Percentiles rank a stretch among this genome's conserved stretches.
Conservation (phyloP, 1,139 yeast species). For the Protomyces gravidus region DNA sequence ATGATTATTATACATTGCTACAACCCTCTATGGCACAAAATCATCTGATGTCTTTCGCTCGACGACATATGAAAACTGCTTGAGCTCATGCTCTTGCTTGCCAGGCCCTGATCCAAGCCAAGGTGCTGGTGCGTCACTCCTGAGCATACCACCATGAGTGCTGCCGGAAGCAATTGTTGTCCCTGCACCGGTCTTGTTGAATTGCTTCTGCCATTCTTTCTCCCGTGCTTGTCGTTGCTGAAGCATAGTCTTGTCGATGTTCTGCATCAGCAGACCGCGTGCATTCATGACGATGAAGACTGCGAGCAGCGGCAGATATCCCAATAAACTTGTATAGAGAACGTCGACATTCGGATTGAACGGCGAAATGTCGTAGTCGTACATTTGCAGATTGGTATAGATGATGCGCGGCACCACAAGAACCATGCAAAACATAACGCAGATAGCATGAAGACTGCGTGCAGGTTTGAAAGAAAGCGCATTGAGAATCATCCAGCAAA, state of each 20-base stretch:
- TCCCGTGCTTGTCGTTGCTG: constrained; percentile 2
- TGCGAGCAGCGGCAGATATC: constrained; percentile 15
- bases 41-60: constrained; percentile 12
- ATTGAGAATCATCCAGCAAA: constrained; percentile 5
- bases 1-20: not conserved
- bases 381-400: constrained; percentile 24
- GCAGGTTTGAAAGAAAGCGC: constrained; percentile 17
- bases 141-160: constrained; percentile 17
- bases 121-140: constrained; percentile 14
- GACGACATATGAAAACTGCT: constrained; percentile 17
- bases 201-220: constrained; percentile 11
- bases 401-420: constrained; percentile 1
- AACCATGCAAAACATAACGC: constrained; percentile 1
- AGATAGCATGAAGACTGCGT: not conserved
- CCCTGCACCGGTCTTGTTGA: constrained; percentile 20
- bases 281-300: constrained; percentile 12
- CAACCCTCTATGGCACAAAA: not conserved
- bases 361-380: constrained; percentile 8
- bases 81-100: constrained; percentile 18
- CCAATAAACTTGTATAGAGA: constrained; percentile 10
- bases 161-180: constrained; percentile 11
- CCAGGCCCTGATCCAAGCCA: constrained; percentile 5
- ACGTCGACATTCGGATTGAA: constrained; percentile 21
- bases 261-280: constrained; percentile 11
- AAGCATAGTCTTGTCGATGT: constrained; percentile 21